phyloP scores from a whole-genome alignment of 805 yeast genomes.

The Limtongia smithiae region DNA sequence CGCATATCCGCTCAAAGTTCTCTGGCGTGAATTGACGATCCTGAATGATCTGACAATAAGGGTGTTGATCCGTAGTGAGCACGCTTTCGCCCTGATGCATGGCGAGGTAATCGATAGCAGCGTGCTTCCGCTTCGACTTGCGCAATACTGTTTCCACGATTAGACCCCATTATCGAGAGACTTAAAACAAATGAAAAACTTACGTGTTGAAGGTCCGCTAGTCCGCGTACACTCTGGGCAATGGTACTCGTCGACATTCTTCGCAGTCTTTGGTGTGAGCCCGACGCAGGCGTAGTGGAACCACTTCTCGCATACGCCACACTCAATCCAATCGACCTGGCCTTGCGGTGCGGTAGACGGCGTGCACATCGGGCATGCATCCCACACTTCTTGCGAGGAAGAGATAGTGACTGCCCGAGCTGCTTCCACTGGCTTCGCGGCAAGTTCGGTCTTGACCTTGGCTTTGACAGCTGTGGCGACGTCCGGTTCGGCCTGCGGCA shows the following conservation, averaged over 20 bases:
- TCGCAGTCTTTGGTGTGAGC: constrained; percentile 40
- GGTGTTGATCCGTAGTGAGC: constrained; percentile 56
- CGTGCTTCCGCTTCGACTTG: constrained; percentile 51
- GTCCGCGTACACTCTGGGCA: constrained; percentile 48
- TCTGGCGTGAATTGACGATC: constrained; percentile 33
- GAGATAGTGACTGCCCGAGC: background rate
- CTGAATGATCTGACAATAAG: constrained; percentile 38
- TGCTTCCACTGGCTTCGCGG: background rate
- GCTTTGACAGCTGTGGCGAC: background rate
- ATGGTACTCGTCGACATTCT: constrained; percentile 48
- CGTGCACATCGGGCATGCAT: constrained; percentile 26
- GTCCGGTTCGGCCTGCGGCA: background rate
- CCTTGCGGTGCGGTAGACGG: constrained; percentile 28
- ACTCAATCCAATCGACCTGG: constrained; percentile 49
- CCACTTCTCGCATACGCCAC: constrained; percentile 56
- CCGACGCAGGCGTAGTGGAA: constrained; percentile 51
- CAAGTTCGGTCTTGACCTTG: background rate
- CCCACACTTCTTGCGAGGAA: constrained; percentile 24
- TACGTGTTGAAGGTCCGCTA: constrained; percentile 47
- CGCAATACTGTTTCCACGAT: constrained; percentile 39
- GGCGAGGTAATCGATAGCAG: constrained; percentile 73
- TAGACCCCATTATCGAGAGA: background rate
- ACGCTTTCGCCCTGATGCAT: constrained; percentile 64
- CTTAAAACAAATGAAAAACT: background rate
- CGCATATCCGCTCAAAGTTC: constrained; percentile 34